Evolutionary conservation across 768 basidiomycete genomes (phyloP).

Genomic region (Suillus lakei): DNA sequence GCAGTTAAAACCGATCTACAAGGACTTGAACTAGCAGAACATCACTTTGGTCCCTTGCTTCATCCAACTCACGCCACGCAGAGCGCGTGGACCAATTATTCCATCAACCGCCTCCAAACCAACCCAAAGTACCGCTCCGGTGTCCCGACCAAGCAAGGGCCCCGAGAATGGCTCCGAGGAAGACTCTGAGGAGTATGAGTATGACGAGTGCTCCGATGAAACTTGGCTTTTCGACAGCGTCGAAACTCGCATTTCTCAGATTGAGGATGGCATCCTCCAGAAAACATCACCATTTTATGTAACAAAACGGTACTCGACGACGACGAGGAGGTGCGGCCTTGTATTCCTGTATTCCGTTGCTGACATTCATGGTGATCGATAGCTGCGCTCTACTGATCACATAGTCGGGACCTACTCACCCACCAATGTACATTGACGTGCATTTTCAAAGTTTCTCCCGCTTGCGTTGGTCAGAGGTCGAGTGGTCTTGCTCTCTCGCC

Average conservation of each 20-base stretch:
- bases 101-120: conserved; percentile 9
- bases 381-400: not conserved
- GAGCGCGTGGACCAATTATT: conserved; percentile 12
- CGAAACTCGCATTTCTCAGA: not conserved
- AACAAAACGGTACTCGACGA: not conserved
- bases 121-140: conserved; percentile 1
- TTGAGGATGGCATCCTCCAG: not conserved
- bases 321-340: not conserved
- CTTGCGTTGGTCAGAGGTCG: too few relatives aligned
- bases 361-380: not conserved
- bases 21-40: not conserved
- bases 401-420: too few relatives aligned
- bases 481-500: too few relatives aligned
- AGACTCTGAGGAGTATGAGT: conserved; percentile 3
- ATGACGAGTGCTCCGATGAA: not conserved
- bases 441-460: too few relatives aligned
- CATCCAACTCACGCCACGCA: conserved; percentile 9
- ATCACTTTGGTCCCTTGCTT: conserved; percentile 12
- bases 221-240: not conserved
- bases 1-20: not conserved
- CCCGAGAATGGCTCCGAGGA: not conserved
- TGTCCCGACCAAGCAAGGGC: not conserved
- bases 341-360: not conserved
- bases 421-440: too few relatives aligned
- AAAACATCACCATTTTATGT: not conserved